Evolutionary conservation across 768 basidiomycete species (phyloP).

Genomic region (Lactifluus volemus): DNA sequence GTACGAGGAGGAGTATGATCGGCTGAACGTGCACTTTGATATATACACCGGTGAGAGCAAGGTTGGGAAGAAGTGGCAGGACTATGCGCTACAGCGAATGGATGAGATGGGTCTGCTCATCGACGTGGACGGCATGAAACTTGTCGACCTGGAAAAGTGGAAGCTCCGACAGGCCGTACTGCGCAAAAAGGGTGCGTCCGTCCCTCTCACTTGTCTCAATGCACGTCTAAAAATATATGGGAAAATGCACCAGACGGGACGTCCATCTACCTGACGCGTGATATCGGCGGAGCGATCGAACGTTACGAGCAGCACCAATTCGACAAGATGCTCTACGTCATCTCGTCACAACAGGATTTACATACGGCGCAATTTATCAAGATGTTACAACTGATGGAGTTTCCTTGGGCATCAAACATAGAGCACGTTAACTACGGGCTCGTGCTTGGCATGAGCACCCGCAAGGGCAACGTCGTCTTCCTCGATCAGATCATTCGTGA

Average conservation of each 20-base stretch:
- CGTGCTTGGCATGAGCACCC: constrained; percentile 92
- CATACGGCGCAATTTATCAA: constrained; percentile 93
- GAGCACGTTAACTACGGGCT: constrained; percentile 89
- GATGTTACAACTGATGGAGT: constrained; percentile 81
- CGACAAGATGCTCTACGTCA: constrained; percentile 91
- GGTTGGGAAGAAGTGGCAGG: constrained; percentile 66
- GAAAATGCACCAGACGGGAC: constrained; percentile 59
- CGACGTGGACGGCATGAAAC: constrained; percentile 71
- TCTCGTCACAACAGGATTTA: constrained; percentile 78
- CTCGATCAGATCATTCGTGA: constrained; percentile 88
- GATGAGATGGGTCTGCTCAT: constrained; percentile 67
- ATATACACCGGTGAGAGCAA: constrained; percentile 86
- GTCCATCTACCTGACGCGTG: constrained; percentile 89
- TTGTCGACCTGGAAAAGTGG: constrained; percentile 82
- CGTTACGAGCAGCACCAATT: constrained; percentile 88
- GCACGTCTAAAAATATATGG: not conserved
- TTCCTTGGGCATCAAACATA: constrained; percentile 75
- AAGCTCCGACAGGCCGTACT: constrained; percentile 90
- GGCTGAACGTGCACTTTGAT: constrained; percentile 87
- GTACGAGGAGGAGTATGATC: constrained; percentile 80
- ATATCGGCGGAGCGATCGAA: constrained; percentile 90
- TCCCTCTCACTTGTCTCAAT: not conserved
- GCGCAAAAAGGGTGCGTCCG: constrained; percentile 62
- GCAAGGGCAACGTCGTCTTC: constrained; percentile 92
- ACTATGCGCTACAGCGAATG: constrained; percentile 58